These are phyloP conservation scores for Aureobasidium zeae DNA, from an alignment of 2,329 filamentous ascomycete genomes.

Conservation along the genomic window DNA sequence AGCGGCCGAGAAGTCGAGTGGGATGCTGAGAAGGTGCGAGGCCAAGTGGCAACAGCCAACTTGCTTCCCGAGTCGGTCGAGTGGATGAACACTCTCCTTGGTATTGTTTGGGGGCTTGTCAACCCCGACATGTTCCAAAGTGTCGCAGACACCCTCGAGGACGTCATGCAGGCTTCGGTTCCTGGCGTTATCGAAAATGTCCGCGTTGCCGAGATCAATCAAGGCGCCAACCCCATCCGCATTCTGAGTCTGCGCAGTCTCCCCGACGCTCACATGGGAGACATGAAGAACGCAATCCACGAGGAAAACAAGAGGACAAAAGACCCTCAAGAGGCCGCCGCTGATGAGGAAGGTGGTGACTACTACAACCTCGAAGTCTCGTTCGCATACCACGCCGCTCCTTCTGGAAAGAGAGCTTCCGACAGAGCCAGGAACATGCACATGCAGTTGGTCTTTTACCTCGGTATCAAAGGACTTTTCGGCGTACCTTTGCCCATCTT, in stretches of 20 bases:
- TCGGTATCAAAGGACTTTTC: constrained; percentile 81
- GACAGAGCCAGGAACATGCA: constrained; percentile 92
- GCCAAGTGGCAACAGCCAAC: constrained; percentile 77
- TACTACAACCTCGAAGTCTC: constrained; percentile 90
- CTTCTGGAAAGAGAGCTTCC: constrained; percentile 58
- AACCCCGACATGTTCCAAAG: constrained; percentile 93
- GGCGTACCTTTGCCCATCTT: constrained; percentile 81
- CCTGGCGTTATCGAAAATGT: constrained; percentile 89
- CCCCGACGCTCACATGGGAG: constrained; percentile 69
- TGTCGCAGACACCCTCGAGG: constrained; percentile 85
- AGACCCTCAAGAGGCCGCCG: constrained; percentile 77
- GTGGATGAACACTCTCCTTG: constrained; percentile 89
- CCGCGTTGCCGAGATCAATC: constrained; percentile 86
- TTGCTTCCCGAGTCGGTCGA: constrained; percentile 81
- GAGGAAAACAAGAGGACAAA: constrained; percentile 70
- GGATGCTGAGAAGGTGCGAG: constrained; percentile 76
- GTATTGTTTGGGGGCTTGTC: constrained; percentile 79
- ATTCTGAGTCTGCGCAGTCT: constrained; percentile 80
- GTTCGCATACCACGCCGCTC: constrained; percentile 82
- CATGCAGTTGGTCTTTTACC: constrained; percentile 90
- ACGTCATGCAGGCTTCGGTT: constrained; percentile 94
- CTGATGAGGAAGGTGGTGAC: constrained; percentile 80
- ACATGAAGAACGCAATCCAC: constrained; percentile 73
- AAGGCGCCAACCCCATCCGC: constrained; percentile 81
- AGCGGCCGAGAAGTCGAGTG: constrained; percentile 79